phyloP scores from a whole-genome alignment of 2,329 filamentous ascomycete genomes.

The Sclerotinia nivalis region DNA sequence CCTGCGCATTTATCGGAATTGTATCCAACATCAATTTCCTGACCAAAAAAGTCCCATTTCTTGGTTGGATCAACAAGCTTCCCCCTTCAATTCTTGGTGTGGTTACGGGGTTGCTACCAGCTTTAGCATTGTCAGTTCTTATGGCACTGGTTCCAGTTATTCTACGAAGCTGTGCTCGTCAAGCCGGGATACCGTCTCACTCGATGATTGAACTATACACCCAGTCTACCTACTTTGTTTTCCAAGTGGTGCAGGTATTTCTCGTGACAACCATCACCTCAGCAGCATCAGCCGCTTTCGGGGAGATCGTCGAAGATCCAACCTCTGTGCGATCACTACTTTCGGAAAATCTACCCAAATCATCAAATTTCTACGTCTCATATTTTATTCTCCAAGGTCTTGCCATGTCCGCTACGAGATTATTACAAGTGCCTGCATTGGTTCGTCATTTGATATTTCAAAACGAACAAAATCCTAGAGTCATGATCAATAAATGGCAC shows the following conservation, averaged over 20 bases:
- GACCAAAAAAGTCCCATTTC: conserved; percentile 52
- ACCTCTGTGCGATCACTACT: conserved; percentile 50
- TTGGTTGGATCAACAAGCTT: conserved; percentile 58
- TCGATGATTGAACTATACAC: conserved; percentile 62
- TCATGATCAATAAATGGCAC: conserved; percentile 59
- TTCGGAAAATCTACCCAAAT: conserved; percentile 58
- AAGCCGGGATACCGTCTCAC: conserved; percentile 58
- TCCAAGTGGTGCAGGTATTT: conserved; percentile 67
- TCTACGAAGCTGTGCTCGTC: conserved; percentile 60
- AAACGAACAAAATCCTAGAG: conserved; percentile 61
- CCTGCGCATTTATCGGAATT: conserved; percentile 63
- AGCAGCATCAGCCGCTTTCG: conserved; percentile 57
- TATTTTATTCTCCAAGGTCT: conserved; percentile 69
- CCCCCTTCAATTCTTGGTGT: conserved; percentile 58
- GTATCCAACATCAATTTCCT: conserved; percentile 64
- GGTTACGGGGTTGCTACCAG: conserved; percentile 62
- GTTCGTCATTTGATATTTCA: conserved; percentile 57
- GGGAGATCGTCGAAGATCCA: conserved; percentile 53
- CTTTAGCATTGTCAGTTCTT: conserved; percentile 59
- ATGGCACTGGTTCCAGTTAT: conserved; percentile 62
- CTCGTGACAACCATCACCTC: conserved; percentile 66
- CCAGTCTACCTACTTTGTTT: conserved; percentile 65
- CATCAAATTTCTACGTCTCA: conserved; percentile 68
- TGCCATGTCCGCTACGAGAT: conserved; percentile 58
- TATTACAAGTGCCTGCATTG: conserved; percentile 60